These are phyloP conservation scores for Daucus carota DNA, from an alignment of 129 eudicot species.

Conservation along the genomic window DNA sequence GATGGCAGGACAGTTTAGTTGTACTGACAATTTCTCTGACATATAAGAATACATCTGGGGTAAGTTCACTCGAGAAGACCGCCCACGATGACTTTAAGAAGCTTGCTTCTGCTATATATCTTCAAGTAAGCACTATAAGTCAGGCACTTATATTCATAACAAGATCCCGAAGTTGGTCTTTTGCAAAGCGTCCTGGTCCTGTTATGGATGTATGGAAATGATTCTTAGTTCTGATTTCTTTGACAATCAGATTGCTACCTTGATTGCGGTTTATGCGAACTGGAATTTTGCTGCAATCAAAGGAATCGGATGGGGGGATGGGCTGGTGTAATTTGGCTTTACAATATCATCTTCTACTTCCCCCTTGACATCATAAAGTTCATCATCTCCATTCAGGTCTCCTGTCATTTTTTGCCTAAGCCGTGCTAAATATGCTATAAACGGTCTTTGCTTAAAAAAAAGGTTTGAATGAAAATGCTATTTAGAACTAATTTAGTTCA, in stretches of 20 bases:
- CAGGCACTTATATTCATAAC: too few species aligned
- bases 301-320: conserved; percentile 99
- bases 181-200: too few species aligned
- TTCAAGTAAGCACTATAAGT: too few species aligned
- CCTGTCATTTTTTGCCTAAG: too few species aligned
- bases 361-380: conserved; percentile 91
- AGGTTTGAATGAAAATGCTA: too few species aligned
- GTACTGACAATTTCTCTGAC: neutral
- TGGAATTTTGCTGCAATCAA: conserved; percentile 98
- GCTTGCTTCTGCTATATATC: too few species aligned
- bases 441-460: too few species aligned
- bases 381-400: too few species aligned
- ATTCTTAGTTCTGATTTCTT: neutral
- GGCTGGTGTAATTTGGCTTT: conserved; percentile 99
- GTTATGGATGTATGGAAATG: neutral
- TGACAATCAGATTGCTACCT: conserved; percentile 69
- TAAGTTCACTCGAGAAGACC: conserved; percentile 73
- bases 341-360: conserved; percentile 62
- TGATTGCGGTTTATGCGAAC: conserved; percentile 90
- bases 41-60: conserved; percentile 46
- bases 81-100: conserved; percentile 63
- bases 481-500: too few species aligned
- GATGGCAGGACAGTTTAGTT: neutral
- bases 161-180: too few species aligned
- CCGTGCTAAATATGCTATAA: too few species aligned